Base-by-base conservation (phyloP, 257 asterid genomes). In the Paulownia fortunei region DNA sequence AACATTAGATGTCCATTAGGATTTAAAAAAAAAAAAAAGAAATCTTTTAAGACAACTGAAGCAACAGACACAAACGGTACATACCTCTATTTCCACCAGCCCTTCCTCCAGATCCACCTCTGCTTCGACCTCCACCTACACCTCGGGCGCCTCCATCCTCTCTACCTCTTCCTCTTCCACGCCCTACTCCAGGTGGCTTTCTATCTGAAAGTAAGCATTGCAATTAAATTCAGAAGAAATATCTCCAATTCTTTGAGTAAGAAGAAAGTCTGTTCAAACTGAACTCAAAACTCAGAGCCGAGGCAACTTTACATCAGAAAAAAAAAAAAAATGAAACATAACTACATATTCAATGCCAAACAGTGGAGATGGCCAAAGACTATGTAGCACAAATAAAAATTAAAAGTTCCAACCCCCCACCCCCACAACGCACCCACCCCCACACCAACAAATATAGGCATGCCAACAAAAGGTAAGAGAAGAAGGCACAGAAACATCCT, bases 141-240 rank as follows among this genome's bases (percentile, higher is more conserved):
- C 91, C 89, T 63, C 87, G 84, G 83, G 69, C 82, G 39, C 87
- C 85, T 56, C 87, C 91, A 59, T 89, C 91, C 46, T 87, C 91
- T 77, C 90, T 80, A 7, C 89, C 92, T 84, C 93, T 82, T 73
- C 93, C 91, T 73, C 93, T 82, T 79, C 93, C 91, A 54, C 91
- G 87, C 67, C 91, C 90, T 59, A 89, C 91, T 37, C 93, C 91
- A n/a, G 93, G 91, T 61, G 93, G 91, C 86, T 80, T 87, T 84
- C 93, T 80, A 69, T 89, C 91, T 89, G 90, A 69, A 78, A 68
- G 37, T 55, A 54, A 66, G 27, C 16, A 76, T 32, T 47, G 13
- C 52, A 44, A 51, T 30, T 44, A 37, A 59, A 67, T 42, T 39
- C 41, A 65, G 18, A 63, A 13, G 19, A 10, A 36, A 6, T 21